Conservation (phyloP, 2,329 filamentous ascomycete genomes). For the Aureobasidium sp. region DNA sequence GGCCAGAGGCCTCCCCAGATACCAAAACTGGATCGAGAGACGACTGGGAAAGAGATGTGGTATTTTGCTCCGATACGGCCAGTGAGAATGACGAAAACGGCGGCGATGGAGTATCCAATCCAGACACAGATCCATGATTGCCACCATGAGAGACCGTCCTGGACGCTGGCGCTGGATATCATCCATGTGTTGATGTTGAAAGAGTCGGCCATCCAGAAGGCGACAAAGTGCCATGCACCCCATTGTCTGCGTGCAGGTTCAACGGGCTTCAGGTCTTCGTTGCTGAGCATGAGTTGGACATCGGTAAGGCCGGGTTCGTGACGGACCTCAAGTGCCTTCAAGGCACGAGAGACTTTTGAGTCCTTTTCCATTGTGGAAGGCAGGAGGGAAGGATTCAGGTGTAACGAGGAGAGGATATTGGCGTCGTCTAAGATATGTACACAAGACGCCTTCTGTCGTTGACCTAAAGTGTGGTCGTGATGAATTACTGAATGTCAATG, state of each 20-base stretch:
- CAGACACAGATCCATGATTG: conserved; percentile 40
- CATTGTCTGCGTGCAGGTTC: conserved; percentile 75
- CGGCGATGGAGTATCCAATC: conserved; percentile 73
- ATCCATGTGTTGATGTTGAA: conserved; percentile 63
- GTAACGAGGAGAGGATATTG: background rate
- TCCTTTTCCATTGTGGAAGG: conserved; percentile 19
- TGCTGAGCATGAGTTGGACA: conserved; percentile 82
- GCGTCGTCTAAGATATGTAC: background rate
- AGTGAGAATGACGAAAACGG: conserved; percentile 66
- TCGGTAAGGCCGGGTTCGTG: conserved; percentile 69
- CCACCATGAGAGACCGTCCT: conserved; percentile 55
- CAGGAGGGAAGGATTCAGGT: no score
- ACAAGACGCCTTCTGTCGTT: conserved; percentile 17
- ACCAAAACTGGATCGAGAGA: conserved; percentile 70
- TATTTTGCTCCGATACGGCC: conserved; percentile 81
- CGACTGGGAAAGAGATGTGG: conserved; percentile 83
- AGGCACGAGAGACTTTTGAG: conserved; percentile 30
- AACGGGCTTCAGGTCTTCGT: conserved; percentile 55
- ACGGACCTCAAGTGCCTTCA: conserved; percentile 33
- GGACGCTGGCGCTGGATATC: conserved; percentile 75
- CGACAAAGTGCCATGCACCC: conserved; percentile 81
- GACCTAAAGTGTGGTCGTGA: conserved; percentile 1
- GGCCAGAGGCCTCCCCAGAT: conserved; percentile 89
- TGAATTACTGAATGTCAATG: background rate
- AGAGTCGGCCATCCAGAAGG: conserved; percentile 73